phyloP scores from a whole-genome alignment of 2,329 filamentous ascomycete species.

The Didymosphaeria variabile region DNA sequence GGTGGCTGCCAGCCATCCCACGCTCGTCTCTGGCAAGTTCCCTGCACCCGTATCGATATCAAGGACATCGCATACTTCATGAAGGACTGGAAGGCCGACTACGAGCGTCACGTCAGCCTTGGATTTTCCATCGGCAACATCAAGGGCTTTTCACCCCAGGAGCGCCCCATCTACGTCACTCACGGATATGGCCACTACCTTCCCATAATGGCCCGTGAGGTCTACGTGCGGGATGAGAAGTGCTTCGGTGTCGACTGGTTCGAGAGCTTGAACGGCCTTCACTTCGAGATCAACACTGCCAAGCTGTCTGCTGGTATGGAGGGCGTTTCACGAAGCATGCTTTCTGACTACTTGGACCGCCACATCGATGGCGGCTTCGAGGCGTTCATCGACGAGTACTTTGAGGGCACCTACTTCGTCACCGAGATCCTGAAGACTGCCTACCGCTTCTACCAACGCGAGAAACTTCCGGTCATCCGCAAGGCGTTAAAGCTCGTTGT shows the following conservation, averaged over 20 bases:
- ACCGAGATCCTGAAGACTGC: constrained; percentile 97
- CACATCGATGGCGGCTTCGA: constrained; percentile 94
- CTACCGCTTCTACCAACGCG: constrained; percentile 90
- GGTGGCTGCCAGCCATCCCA: constrained; percentile 95
- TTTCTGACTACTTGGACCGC: constrained; percentile 93
- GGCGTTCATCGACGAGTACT: constrained; percentile 93
- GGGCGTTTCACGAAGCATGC: constrained; percentile 79
- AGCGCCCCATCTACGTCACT: constrained; percentile 85
- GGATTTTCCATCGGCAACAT: constrained; percentile 94
- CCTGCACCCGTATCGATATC: constrained; percentile 97
- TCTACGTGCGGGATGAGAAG: constrained; percentile 89
- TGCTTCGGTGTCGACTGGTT: constrained; percentile 96
- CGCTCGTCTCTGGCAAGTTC: constrained; percentile 94
- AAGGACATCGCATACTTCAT: constrained; percentile 99
- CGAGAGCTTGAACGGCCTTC: constrained; percentile 78
- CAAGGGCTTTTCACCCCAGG: constrained; percentile 76
- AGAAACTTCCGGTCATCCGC: constrained; percentile 87
- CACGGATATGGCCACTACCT: constrained; percentile 95
- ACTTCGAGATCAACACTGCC: constrained; percentile 87
- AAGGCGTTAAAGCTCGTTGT: constrained; percentile 95
- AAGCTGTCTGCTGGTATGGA: constrained; percentile 89
- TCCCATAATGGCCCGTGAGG: constrained; percentile 91
- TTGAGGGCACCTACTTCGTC: constrained; percentile 92
- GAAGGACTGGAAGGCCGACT: constrained; percentile 99
- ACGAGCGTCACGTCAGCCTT: constrained; percentile 85